Evolutionary conservation across 352 stramenopile genomes (phyloP).

Genomic region (Phytopythium sindhum): DNA sequence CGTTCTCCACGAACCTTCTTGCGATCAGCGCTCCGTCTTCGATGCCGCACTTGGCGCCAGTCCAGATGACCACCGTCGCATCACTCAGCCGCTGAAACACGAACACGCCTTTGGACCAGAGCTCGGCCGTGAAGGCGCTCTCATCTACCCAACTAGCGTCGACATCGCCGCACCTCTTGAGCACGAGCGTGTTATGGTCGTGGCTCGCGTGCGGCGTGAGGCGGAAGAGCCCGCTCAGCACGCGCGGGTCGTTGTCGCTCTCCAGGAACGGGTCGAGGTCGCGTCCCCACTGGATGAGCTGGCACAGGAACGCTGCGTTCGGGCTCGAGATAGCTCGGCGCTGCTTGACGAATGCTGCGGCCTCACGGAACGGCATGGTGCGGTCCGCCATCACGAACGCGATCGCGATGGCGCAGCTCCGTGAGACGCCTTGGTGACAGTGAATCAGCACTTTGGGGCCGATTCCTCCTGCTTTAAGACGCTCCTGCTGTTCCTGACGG

Average conservation of each 20-base stretch:
- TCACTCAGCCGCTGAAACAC: constrained; percentile 26
- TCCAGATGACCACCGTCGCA: constrained; percentile 33
- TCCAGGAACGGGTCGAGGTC: constrained; percentile 20
- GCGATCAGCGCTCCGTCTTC: constrained; percentile 16
- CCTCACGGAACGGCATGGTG: constrained; percentile 26
- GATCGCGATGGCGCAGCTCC: constrained; percentile 62
- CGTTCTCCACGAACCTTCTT: not conserved
- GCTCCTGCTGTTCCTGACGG: constrained; percentile 4
- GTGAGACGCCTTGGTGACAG: constrained; percentile 70
- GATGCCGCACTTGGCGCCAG: constrained; percentile 28
- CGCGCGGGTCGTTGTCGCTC: not conserved
- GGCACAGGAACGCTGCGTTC: constrained; percentile 63
- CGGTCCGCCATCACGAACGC: constrained; percentile 56
- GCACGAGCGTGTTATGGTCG: constrained; percentile 37
- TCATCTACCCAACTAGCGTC: constrained; percentile 4
- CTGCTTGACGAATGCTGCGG: constrained; percentile 35
- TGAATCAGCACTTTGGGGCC: constrained; percentile 44
- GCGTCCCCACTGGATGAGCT: constrained; percentile 64
- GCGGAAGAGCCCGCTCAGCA: constrained; percentile 31
- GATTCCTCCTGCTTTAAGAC: not conserved
- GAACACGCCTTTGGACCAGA: constrained; percentile 46
- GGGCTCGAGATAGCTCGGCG: constrained; percentile 51
- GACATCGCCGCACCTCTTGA: constrained; percentile 34
- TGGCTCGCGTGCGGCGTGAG: constrained; percentile 44
- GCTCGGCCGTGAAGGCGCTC: constrained; percentile 11